Base-by-base conservation (phyloP, 2,329 filamentous ascomycete genomes). In the Monascus ruber region DNA sequence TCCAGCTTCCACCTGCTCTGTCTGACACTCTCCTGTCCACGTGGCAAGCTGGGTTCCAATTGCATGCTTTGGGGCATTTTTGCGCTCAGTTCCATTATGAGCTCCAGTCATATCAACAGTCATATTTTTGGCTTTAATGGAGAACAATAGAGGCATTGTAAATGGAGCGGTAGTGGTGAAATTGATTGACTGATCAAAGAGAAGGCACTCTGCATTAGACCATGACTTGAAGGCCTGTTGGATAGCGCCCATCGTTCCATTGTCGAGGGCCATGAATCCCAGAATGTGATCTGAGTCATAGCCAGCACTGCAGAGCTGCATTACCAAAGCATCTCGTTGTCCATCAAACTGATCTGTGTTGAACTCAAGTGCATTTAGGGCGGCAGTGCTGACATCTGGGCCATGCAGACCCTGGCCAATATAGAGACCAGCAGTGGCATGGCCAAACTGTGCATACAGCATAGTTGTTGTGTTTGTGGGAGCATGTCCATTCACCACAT, bases 291-390 rank as follows among this genome's bases (percentile, higher is more conserved):
- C 43, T 33, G 47, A 51, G 37, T 56, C 53, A 38, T 53, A 55
- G 38, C 40, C 40, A 1, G 51, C 36, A 6, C 47, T 49, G 41
- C 62, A 65, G 33, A 64, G 56, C 48, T 66, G 60, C 49, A 65
- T 59, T 25, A 56, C 59, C 37, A 64, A 31, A 34, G 45, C 55
- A 1, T 49, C 49, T 24, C 53, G 47, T n/a, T 47, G 43, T 36
- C 51, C 41, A 28, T 54, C 40, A 36, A 53, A 39, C 4, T 42
- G 43, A 26, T 42, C 41, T 11, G 55, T 43, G 31, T 44, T 49
- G 33, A 55, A 40, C 35, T 59, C 37, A 5, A 64, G 52, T 4
- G 39, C 39, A 35, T 38, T 36, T n/a, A 63, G 50, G 24, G 56
- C 59, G 26, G 52, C 48, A 6, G 37, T 33, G 39, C 45, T 48